A percentile compares a stretch with the other conserved stretches of the same genome.
Conservation (phyloP, 768 basidiomycete species). For the Chalciporus piperatus region DNA sequence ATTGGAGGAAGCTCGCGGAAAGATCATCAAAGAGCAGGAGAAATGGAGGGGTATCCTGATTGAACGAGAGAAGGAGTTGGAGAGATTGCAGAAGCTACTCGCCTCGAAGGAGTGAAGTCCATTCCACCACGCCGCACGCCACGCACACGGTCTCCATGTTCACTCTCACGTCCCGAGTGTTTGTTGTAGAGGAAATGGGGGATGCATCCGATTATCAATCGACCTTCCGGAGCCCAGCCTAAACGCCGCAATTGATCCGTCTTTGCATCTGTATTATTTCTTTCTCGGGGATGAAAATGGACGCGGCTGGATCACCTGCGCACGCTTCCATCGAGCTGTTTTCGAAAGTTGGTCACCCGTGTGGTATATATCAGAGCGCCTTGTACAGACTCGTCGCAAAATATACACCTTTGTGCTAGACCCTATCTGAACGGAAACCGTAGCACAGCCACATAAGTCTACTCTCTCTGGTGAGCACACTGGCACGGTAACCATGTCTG, state of each 20-base stretch:
- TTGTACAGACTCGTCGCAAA: too few species aligned
- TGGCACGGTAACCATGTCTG: constrained; percentile 26
- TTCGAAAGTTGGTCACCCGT: too few species aligned
- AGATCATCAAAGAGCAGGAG: constrained; percentile 73
- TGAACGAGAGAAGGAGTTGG: constrained; percentile 82
- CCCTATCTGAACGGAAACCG: too few species aligned
- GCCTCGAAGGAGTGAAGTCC: constrained; percentile 14
- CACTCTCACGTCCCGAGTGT: not conserved
- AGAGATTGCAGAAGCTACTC: constrained; percentile 55
- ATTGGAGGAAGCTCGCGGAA: constrained; percentile 72
- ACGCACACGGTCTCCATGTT: not conserved
- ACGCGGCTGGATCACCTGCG: too few species aligned
- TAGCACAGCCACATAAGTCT: constrained; percentile 14
- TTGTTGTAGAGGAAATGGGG: not conserved
- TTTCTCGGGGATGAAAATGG: too few species aligned
- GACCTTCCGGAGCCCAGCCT: too few species aligned
- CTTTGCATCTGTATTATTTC: too few species aligned
- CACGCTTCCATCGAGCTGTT: too few species aligned
- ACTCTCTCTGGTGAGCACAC: not conserved
- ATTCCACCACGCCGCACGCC: not conserved
- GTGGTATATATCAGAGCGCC: too few species aligned
- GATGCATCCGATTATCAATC: not conserved
- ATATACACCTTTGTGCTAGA: too few species aligned
- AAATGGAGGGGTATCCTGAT: constrained; percentile 63
- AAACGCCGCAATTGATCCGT: too few species aligned